Percentiles rank a stretch among this genome's conserved stretches.
Evolutionary conservation across 352 stramenopile species (phyloP).

Genomic region (Phytophthora europaea): DNA sequence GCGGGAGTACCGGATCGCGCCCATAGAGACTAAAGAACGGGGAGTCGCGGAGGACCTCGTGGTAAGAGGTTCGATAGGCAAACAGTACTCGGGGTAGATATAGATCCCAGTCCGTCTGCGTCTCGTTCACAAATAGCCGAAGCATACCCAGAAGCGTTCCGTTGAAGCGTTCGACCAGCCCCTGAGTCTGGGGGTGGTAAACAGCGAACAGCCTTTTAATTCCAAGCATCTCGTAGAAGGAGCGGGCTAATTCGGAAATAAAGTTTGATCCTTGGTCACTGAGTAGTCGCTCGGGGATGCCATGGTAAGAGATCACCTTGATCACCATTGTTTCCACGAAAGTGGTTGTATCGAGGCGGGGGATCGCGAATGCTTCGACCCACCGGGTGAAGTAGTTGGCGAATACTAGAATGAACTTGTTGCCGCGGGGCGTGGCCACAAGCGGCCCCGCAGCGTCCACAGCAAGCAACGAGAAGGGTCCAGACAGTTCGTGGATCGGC

Average conservation of each 20-base stretch:
- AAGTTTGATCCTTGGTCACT: constrained; percentile 16
- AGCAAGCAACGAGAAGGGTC: constrained; percentile 17
- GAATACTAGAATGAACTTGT: background rate
- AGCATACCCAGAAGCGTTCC: constrained; percentile 11
- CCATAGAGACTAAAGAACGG: constrained; percentile 16
- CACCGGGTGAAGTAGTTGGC: background rate
- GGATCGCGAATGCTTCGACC: constrained; percentile 6
- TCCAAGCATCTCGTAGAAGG: constrained; percentile 12
- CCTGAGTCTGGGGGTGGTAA: constrained; percentile 11
- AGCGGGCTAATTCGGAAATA: background rate
- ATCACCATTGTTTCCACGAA: constrained; percentile 1
- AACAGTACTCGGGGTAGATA: constrained; percentile 8
- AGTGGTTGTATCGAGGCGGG: background rate
- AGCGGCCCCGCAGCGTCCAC: constrained; percentile 9
- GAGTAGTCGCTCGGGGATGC: background rate
- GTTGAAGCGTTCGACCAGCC: constrained; percentile 13
- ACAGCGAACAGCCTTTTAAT: constrained; percentile 10
- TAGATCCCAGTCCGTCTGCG: constrained; percentile 7
- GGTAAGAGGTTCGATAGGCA: constrained; percentile 11
- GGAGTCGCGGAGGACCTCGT: constrained; percentile 1
- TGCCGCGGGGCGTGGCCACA: background rate
- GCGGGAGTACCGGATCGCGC: background rate
- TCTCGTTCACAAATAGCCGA: constrained; percentile 8
- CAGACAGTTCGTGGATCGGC: constrained; percentile 3
- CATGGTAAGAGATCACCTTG: constrained; percentile 1